A percentile compares a stretch with the other conserved stretches of the same genome.
phyloP scores from a whole-genome alignment of 2,329 filamentous ascomycete species.

The Claviceps humidiphila region DNA sequence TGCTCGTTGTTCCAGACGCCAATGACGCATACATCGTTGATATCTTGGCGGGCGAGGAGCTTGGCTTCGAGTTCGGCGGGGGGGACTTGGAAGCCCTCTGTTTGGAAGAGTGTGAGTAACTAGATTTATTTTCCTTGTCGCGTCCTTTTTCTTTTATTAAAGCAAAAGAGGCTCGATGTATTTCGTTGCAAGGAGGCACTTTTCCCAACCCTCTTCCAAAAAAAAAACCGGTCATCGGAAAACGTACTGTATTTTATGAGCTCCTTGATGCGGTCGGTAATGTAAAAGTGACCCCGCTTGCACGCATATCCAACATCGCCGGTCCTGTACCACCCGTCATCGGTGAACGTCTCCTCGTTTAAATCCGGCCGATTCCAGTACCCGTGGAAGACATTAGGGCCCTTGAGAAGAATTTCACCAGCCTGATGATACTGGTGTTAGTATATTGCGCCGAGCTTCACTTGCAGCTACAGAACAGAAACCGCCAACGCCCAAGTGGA shows the following conservation, averaged over 20 bases:
- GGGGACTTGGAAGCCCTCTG: constrained; percentile 54
- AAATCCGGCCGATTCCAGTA: constrained; percentile 64
- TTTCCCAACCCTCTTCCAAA: no score
- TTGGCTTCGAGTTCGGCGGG: constrained; percentile 51
- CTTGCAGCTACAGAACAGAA: neutral
- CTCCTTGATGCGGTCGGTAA: constrained; percentile 74
- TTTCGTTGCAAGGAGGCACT: no score
- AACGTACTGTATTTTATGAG: constrained; percentile 40
- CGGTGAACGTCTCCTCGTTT: constrained; percentile 56
- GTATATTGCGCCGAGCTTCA: neutral
- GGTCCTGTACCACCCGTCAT: constrained; percentile 79
- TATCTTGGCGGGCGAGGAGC: constrained; percentile 28
- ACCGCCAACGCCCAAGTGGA: neutral
- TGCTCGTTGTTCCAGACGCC: constrained; percentile 44
- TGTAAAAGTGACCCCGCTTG: constrained; percentile 67
- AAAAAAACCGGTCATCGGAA: no score
- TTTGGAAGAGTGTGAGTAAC: neutral
- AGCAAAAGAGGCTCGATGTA: no score
- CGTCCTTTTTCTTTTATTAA: neutral
- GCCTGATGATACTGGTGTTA: neutral
- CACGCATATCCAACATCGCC: constrained; percentile 78
- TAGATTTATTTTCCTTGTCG: neutral
- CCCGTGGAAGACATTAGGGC: constrained; percentile 68
- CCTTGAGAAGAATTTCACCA: constrained; percentile 63
- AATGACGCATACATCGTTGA: constrained; percentile 50